Conservation (phyloP, 768 basidiomycete genomes). For the Ephemerocybe angulata region DNA sequence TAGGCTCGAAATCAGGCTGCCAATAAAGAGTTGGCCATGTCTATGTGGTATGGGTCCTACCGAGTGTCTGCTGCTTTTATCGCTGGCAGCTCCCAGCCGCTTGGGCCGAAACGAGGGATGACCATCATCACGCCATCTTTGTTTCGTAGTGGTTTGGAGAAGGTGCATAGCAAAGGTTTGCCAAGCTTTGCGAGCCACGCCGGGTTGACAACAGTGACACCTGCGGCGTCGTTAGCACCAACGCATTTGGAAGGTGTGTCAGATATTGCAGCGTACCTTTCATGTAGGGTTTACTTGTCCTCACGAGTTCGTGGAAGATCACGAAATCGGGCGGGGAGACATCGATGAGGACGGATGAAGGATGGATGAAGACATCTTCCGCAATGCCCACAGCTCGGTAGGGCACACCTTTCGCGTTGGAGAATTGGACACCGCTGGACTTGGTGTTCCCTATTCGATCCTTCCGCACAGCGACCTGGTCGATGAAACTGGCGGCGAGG, state of each 20-base stretch:
- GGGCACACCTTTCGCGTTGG: constrained; percentile 74
- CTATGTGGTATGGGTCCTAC: too few species aligned
- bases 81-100: constrained; percentile 85
- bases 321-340: constrained; percentile 79
- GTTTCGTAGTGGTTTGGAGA: constrained; percentile 80
- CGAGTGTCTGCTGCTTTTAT: constrained; percentile 38
- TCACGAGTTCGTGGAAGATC: constrained; percentile 77
- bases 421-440: constrained; percentile 61
- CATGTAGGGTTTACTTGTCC: constrained; percentile 70
- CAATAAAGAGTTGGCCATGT: too few species aligned
- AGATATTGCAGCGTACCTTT: constrained; percentile 56
- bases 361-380: constrained; percentile 92
- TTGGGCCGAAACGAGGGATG: constrained; percentile 80
- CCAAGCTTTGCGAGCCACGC: constrained; percentile 84
- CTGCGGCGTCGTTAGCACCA: constrained; percentile 33
- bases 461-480: constrained; percentile 90
- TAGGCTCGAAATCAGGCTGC: too few species aligned
- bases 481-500: constrained; percentile 85
- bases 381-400: constrained; percentile 77
- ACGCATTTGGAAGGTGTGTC: background rate
- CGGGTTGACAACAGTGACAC: constrained; percentile 80
- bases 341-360: constrained; percentile 75
- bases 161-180: constrained; percentile 76
- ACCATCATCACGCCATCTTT: constrained; percentile 65
- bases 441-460: constrained; percentile 66